Conservation (phyloP, 306 rosid species). For the Rosa lucieae region DNA sequence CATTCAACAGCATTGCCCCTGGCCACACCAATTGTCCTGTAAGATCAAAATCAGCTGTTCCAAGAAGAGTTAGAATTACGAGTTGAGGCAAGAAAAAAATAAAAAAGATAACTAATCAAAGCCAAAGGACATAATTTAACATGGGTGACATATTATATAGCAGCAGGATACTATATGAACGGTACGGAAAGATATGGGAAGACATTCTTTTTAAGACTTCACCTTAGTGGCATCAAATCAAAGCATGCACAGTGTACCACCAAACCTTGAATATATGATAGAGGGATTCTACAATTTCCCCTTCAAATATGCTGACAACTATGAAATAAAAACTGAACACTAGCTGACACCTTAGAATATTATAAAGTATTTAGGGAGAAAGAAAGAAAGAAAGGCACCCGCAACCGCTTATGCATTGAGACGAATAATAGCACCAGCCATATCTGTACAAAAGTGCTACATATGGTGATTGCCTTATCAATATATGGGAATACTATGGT, state of each 20-base stretch:
- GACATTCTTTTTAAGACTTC: background rate
- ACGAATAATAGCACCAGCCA: background rate
- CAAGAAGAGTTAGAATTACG: constrained; percentile 34
- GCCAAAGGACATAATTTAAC: background rate
- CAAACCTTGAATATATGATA: background rate
- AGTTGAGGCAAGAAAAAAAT: constrained; percentile 6
- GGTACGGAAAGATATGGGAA: background rate
- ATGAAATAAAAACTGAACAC: background rate
- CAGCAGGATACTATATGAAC: background rate
- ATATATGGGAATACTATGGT: background rate
- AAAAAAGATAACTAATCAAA: constrained; percentile 5
- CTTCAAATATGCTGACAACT: background rate
- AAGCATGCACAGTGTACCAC: background rate
- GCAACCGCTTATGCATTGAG: background rate
- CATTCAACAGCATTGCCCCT: constrained; percentile 86
- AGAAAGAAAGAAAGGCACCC: background rate
- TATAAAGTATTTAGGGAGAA: background rate
- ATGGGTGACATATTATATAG: background rate
- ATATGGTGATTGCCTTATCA: background rate
- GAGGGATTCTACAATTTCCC: background rate
- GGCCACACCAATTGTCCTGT: constrained; percentile 99
- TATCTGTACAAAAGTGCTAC: background rate
- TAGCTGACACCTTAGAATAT: background rate
- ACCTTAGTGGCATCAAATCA: background rate
- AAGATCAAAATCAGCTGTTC: constrained; percentile 91